Percentiles rank a stretch among this genome's conserved stretches.
Conservation (phyloP, 768 basidiomycete genomes). For the Astraeus odoratus region DNA sequence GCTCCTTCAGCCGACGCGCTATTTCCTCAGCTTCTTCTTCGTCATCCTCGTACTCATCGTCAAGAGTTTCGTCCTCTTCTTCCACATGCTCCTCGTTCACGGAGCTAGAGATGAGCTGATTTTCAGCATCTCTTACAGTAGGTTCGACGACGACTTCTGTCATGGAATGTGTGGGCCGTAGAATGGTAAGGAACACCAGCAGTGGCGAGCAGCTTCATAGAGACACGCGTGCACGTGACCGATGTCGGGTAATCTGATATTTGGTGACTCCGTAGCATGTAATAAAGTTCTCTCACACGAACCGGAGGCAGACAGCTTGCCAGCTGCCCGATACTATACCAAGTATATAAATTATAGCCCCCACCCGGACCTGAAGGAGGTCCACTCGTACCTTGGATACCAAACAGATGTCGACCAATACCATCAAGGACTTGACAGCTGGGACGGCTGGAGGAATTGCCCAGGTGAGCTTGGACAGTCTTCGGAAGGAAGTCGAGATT, state of each 20-base stretch:
- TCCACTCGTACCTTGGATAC: conserved; percentile 4
- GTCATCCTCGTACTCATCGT: conserved; percentile 30
- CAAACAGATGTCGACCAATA: conserved; percentile 36
- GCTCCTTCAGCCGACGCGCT: conserved; percentile 64
- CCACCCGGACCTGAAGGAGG: not conserved
- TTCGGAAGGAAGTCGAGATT: not conserved
- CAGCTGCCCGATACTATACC: too few species aligned
- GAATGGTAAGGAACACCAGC: too few species aligned
- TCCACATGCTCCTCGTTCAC: conserved; percentile 37
- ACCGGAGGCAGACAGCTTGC: too few species aligned
- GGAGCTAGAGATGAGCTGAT: conserved; percentile 10
- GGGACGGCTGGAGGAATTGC: conserved; percentile 89
- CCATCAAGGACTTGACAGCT: conserved; percentile 80
- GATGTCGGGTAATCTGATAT: too few species aligned
- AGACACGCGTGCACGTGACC: too few species aligned
- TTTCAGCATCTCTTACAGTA: not conserved
- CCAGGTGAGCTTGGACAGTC: conserved; percentile 44
- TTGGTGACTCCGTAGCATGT: too few species aligned
- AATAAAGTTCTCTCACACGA: too few species aligned
- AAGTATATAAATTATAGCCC: not conserved
- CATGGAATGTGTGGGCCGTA: conserved; percentile 3
- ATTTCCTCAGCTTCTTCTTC: conserved; percentile 67
- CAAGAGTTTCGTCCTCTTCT: conserved; percentile 30
- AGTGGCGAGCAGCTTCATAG: too few species aligned
- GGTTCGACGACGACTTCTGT: not conserved